Base-by-base conservation (phyloP, 176 grass and related monocot species). In the Thinopyrum elongatum region DNA sequence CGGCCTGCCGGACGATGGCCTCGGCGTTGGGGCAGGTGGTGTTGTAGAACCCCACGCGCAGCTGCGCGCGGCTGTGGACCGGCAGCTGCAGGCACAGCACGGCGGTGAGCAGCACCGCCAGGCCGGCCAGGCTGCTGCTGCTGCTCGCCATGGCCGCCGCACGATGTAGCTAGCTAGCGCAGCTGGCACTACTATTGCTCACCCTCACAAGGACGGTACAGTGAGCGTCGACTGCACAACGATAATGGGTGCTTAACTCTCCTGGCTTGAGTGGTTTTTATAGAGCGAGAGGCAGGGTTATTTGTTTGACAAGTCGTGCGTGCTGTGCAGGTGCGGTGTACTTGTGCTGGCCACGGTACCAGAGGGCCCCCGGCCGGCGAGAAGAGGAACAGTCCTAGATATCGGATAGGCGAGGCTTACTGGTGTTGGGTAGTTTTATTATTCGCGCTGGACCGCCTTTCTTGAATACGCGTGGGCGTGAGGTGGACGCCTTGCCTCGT, bases 41-140 rank as follows among this genome's bases (percentile, higher is more conserved):
- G 74, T 70, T 44, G 89, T 97, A 97, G 87, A 94, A 97, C 58
- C 94, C 92, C 12, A 97, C 82, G 69, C 91, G 71, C 10, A 90
- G 85, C 80, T 84, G 80, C 29, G 33, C 85, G 0, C 3, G 69
- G 89, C 12, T 81, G 76, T 8, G 22, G 46, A 49, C 51, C 76
- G 85, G 85, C 68, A 91, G 81, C 28, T 69, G 70, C 22, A 87
- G 16, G 85, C 58, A 82, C 75, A 84, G 21, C 14, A 76, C n/a
- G 67, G 59, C 59, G 44, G 46, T 31, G 75, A 58, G 11, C 15
- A 87, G 76, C 80, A 19, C 44, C 44, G 65, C 59, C 75, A 74
- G 65, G 3, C 30, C 79, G 25, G 59, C 83, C 12, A 70, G 14
- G 27, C 58, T 2, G n/a, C 55, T 15, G 42, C 41, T 3, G 58